These are phyloP conservation scores for Boeremia lycopersici DNA, from an alignment of 2,329 filamentous ascomycete species.

Conservation along the genomic window DNA sequence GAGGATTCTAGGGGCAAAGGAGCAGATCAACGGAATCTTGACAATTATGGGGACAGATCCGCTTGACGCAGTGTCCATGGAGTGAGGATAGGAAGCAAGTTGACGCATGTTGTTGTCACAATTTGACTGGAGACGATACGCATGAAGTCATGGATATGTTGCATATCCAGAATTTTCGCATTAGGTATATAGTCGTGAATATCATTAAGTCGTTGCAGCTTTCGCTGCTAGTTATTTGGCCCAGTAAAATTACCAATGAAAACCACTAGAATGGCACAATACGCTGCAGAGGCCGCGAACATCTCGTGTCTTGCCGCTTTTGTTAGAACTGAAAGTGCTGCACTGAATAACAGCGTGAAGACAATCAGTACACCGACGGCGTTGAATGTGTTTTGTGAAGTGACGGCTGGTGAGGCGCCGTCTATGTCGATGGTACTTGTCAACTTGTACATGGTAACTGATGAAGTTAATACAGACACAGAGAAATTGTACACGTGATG, in stretches of 20 bases:
- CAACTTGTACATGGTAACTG: constrained; percentile 48
- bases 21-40: neutral
- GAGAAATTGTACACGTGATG: no score
- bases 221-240: constrained; percentile 32
- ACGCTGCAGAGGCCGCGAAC: constrained; percentile 48
- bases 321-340: constrained; percentile 47
- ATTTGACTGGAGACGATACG: neutral
- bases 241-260: constrained; percentile 50
- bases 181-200: neutral
- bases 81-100: neutral
- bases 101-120: neutral
- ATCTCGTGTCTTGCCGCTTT: constrained; percentile 46
- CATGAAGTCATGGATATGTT: neutral
- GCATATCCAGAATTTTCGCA: neutral
- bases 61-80: neutral
- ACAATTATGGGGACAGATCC: no score
- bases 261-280: constrained; percentile 49
- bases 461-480: neutral
- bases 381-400: constrained; percentile 42
- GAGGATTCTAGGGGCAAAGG: neutral
- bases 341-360: constrained; percentile 48
- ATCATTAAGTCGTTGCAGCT: constrained; percentile 5
- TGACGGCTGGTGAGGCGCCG: constrained; percentile 12
- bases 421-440: constrained; percentile 30
- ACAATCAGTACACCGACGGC: constrained; percentile 52